Base-by-base conservation (phyloP, 805 yeast genomes). In the Saturnispora hagleri region DNA sequence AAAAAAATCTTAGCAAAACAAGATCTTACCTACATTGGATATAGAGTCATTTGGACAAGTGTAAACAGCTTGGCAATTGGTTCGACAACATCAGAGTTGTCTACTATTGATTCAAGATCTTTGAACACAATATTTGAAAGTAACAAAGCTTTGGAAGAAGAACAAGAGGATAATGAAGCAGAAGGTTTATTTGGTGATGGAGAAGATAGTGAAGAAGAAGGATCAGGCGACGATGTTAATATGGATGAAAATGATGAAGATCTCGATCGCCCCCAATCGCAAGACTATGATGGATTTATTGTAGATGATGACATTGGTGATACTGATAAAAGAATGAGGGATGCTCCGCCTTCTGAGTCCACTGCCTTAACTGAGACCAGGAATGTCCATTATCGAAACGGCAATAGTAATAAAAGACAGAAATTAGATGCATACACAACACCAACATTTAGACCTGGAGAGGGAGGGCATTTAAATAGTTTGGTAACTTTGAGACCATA, bases 291-390 rank as follows among this genome's bases (percentile, higher is more conserved):
- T 46, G 80, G 77, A 47, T 80, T 80, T 63, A 74, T 79, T 26
- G 80, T 77, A 27, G 89, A 83, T 60, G 89, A 80, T 56, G 88
- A 81, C 48, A 80, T 76, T 6, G 76, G 73, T 15, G 45, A 28
- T 36, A 51, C 45, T n/a, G 41, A 28, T 40, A 50, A 55, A 35
- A 55, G 54, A 51, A 18, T 46, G 36, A 43, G 48, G 41, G 51
- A 48, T 36, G n/a, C 18, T 4, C 48, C 48, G 48, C 34, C 34
- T 13, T 53, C 54, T 13, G 56, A 55, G 38, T 55, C 57, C 1
- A 55, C 55, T 2, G 56, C 46, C 15, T 34, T 53, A 26, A 55
- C 55, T 6, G 56, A 53, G 28, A 24, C 47, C 0, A 51, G 47
- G 7, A 50, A 51, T 31, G 48, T 52, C 10, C 44, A 48, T 18